A percentile compares a stretch with the other conserved stretches of the same genome.
phyloP scores from a whole-genome alignment of 108 stramenopile genomes.

The Mayamaea pseudoterrestris region DNA sequence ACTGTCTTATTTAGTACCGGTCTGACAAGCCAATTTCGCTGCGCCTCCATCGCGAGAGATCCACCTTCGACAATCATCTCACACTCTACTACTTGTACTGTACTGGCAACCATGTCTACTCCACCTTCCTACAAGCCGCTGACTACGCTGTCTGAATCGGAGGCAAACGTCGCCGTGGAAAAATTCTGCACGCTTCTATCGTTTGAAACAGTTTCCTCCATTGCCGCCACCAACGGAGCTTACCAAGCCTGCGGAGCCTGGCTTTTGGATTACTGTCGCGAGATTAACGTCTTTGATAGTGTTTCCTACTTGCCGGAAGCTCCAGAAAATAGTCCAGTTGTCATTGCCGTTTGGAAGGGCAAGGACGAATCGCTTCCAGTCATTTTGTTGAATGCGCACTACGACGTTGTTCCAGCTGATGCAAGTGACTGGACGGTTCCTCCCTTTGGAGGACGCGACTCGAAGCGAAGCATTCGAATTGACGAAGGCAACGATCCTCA shows the following conservation, averaged over 20 bases:
- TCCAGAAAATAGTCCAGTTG: constrained; percentile 70
- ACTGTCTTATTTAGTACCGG: no score
- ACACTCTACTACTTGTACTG: no score
- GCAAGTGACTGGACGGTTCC: constrained; percentile 50
- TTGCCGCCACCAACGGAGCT: constrained; percentile 58
- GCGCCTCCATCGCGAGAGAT: no score
- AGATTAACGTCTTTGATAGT: constrained; percentile 16
- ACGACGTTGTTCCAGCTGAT: constrained; percentile 92
- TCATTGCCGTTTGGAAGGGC: constrained; percentile 81
- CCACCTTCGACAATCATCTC: no score
- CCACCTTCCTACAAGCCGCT: no score
- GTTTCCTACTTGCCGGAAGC: constrained; percentile 36
- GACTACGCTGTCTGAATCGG: no score
- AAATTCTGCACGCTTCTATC: no score
- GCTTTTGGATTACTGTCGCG: constrained; percentile 30
- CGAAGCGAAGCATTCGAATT: constrained; percentile 33
- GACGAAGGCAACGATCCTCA: no score
- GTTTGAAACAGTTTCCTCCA: constrained; percentile 75
- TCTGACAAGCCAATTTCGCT: no score
- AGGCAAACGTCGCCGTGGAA: no score
- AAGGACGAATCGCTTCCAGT: constrained; percentile 54
- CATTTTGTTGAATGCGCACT: constrained; percentile 88
- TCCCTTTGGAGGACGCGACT: constrained; percentile 76
- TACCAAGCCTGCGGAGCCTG: constrained; percentile 66
- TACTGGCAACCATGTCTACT: no score